phyloP scores from a whole-genome alignment of 2,329 filamentous ascomycete species.

The Lachnum nothofagi region DNA sequence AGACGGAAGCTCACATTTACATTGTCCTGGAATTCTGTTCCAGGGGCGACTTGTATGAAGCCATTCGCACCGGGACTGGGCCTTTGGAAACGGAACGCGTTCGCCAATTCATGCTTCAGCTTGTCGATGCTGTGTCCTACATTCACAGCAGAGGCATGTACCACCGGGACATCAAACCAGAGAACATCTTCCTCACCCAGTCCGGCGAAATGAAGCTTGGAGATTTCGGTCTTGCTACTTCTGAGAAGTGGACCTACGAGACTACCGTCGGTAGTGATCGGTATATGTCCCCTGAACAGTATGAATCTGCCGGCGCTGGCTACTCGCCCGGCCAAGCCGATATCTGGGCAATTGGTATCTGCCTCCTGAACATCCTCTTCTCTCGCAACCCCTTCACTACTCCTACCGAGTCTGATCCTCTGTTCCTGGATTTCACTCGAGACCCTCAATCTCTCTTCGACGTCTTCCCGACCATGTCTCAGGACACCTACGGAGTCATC shows the following conservation, averaged over 20 bases:
- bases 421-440: conserved; percentile 88
- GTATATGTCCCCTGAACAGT: conserved; percentile 99
- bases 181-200: conserved; percentile 93
- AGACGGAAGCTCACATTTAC: conserved; percentile 85
- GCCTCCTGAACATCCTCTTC: conserved; percentile 92
- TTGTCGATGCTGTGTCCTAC: conserved; percentile 82
- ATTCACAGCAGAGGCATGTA: conserved; percentile 89
- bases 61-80: conserved; percentile 81
- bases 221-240: conserved; percentile 90
- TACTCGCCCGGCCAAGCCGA: conserved; percentile 93
- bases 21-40: conserved; percentile 93
- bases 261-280: conserved; percentile 93
- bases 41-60: conserved; percentile 94
- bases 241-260: conserved; percentile 85
- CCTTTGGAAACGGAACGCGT: conserved; percentile 95
- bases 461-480: conserved; percentile 96
- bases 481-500: conserved; percentile 94
- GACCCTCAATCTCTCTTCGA: conserved; percentile 97
- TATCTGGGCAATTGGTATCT: conserved; percentile 96
- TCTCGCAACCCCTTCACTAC: conserved; percentile 93
- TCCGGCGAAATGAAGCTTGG: conserved; percentile 90
- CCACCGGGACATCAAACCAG: conserved; percentile 97
- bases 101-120: conserved; percentile 91
- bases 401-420: conserved; percentile 80
- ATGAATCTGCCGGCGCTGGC: conserved; percentile 77